Percentiles rank a stretch among this genome's conserved stretches.
Evolutionary conservation across 768 basidiomycete species (phyloP).

Genomic region (Suillus clintonianus): DNA sequence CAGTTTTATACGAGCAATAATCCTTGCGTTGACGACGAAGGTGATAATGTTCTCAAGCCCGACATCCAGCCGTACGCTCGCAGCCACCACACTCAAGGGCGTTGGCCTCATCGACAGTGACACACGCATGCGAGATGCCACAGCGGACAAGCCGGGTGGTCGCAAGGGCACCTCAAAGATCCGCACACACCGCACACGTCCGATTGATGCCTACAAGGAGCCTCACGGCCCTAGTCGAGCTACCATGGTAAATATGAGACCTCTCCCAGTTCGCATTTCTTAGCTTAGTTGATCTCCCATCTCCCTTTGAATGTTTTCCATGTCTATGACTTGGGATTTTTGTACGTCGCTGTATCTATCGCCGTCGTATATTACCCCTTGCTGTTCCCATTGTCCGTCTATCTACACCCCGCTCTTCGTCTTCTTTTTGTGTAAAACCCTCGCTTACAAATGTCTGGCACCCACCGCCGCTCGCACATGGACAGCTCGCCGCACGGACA

Average conservation of each 20-base stretch:
- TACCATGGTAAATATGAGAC: slow-evolving; percentile 69
- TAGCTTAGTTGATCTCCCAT: slow-evolving; percentile 19
- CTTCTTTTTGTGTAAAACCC: slow-evolving; percentile 29
- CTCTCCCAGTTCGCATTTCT: slow-evolving; percentile 22
- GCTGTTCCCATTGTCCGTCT: neutral
- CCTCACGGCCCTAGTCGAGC: slow-evolving; percentile 45
- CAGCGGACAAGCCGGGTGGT: slow-evolving; percentile 66
- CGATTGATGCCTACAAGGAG: slow-evolving; percentile 59
- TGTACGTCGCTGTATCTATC: slow-evolving; percentile 5
- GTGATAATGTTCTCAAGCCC: slow-evolving; percentile 60
- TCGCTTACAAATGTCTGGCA: slow-evolving; percentile 20
- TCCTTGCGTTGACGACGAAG: neutral
- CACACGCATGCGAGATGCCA: slow-evolving; percentile 70
- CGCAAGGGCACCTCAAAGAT: slow-evolving; percentile 68
- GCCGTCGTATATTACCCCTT: slow-evolving; percentile 1
- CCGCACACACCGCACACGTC: slow-evolving; percentile 59
- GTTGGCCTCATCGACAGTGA: slow-evolving; percentile 81
- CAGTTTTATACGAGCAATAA: neutral
- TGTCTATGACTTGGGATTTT: slow-evolving; percentile 5
- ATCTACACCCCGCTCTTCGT: slow-evolving; percentile 18
- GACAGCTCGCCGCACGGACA: slow-evolving; percentile 44
- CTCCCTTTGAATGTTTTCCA: slow-evolving; percentile 16
- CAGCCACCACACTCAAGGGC: slow-evolving; percentile 60
- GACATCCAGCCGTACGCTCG: slow-evolving; percentile 59
- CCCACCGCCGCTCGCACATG: slow-evolving; percentile 26